Base-by-base conservation (phyloP, 2,329 filamentous ascomycete genomes). In the Geosmithia putterillii region DNA sequence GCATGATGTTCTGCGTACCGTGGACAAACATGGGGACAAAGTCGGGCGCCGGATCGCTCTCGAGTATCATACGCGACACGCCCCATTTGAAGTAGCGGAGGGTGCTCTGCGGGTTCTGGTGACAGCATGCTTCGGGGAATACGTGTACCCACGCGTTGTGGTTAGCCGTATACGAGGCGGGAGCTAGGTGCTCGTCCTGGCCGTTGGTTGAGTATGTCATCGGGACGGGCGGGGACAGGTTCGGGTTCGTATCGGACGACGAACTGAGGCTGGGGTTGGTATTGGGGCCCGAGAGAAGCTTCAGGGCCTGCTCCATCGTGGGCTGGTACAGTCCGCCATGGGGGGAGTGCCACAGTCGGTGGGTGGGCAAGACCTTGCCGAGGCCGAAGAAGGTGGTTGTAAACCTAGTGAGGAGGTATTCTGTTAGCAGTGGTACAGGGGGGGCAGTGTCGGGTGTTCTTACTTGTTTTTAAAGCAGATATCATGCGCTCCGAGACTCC, bases 1-100 rank as follows among this genome's bases (percentile, higher is more conserved):
- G 75, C 90, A 96, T 95, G 51, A 95, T 71, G 46, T 83, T 66
- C 57, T 95, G 84, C 15, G 85, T 84, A 22, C 92, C 92, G 54
- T 95, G 86, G 41, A 96, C 82, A 70, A 94, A 98, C 64, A 98
- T 90, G 38, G 92, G 88, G 32, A 98, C 75, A 18, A 98, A 75
- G 51, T 94, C 86, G 0, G 92, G 92, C 48, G 85, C 81, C 3
- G 87, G 86, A 41, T 90, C 84, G 40, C 83, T 78, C 62, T 98
- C 92, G 40, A 98, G 76, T 45, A 98, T 92, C 45, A 96, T 72
- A 2, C 92, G 79, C 7, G 90, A 87, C 2, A 96, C 73, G 1
- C 92, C 92, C 92, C 92, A 98, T 67, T 95, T 95, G 76, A 96
- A 96, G 65, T 98, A 98, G 23, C 92, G 83, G 71, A 96, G 81